Evolutionary conservation across 2,329 filamentous ascomycete species (phyloP).

Genomic region (Leptosphaerulina australis): DNA sequence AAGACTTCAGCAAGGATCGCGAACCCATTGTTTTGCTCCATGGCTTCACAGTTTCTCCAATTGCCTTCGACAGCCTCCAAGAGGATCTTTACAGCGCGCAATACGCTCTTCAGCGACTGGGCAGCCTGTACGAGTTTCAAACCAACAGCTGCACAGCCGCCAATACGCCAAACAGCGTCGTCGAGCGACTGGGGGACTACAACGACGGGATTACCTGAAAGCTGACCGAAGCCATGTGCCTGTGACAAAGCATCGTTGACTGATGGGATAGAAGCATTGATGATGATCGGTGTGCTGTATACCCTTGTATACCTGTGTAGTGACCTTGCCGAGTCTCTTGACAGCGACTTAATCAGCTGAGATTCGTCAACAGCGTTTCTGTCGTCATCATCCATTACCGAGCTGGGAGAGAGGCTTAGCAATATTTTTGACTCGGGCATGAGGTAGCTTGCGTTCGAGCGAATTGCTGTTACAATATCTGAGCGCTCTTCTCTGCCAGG

Average conservation of each 20-base stretch:
- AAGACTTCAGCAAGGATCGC: conserved; percentile 83
- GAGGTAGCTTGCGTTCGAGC: conserved; percentile 80
- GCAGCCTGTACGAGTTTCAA: conserved; percentile 84
- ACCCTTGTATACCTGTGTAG: conserved; percentile 73
- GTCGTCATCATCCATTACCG: conserved; percentile 81
- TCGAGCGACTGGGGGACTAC: conserved; percentile 83
- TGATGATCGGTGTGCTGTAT: conserved; percentile 76
- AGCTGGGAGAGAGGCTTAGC: conserved; percentile 80
- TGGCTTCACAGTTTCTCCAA: conserved; percentile 97
- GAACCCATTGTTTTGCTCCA: conserved; percentile 95
- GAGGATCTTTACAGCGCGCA: conserved; percentile 80
- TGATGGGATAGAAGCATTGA: conserved; percentile 86
- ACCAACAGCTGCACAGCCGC: conserved; percentile 86
- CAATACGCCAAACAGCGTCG: conserved; percentile 88
- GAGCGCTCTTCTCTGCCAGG: conserved; percentile 89
- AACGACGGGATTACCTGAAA: conserved; percentile 83
- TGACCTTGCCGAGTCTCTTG: conserved; percentile 70
- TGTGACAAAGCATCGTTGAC: conserved; percentile 88
- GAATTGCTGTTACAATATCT: conserved; percentile 87
- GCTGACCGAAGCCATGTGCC: conserved; percentile 77
- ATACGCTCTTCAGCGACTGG: conserved; percentile 69
- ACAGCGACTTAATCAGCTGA: conserved; percentile 76
- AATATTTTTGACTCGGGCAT: conserved; percentile 82
- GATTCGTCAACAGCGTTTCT: conserved; percentile 73
- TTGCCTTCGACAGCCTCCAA: conserved; percentile 86